phyloP scores from a whole-genome alignment of 2,329 filamentous ascomycete species.

The Proliferodiscus dingleyae region DNA sequence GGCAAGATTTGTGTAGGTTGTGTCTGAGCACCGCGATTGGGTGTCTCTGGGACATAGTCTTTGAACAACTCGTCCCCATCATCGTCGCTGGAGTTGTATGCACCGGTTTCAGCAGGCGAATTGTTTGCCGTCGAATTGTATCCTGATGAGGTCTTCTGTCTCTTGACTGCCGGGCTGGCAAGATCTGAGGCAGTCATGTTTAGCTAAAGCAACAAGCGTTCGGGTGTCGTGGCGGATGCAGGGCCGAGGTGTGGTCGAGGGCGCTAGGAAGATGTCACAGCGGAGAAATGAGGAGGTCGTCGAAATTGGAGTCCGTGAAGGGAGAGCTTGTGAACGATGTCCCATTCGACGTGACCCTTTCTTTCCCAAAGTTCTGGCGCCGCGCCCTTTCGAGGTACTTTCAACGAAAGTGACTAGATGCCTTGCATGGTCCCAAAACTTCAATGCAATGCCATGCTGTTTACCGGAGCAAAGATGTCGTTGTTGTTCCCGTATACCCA shows the following conservation, averaged over 20 bases:
- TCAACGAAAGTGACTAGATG: no score
- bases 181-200: neutral
- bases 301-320: no score
- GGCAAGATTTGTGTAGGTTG: conserved; percentile 34
- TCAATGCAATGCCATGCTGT: no score
- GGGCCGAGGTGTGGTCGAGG: neutral
- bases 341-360: no score
- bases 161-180: conserved; percentile 28
- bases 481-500: no score
- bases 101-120: conserved; percentile 19
- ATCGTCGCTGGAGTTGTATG: conserved; percentile 37
- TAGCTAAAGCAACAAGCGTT: neutral
- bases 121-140: conserved; percentile 26
- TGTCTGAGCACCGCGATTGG: conserved; percentile 31
- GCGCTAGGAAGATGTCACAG: no score
- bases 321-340: no score
- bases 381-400: no score
- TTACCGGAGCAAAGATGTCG: no score
- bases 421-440: no score
- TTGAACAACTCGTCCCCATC: conserved; percentile 44
- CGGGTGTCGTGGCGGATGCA: neutral
- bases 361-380: no score
- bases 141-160: conserved; percentile 29
- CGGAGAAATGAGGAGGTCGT: no score
- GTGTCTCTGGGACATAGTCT: conserved; percentile 35